Base-by-base conservation (phyloP, 2,329 filamentous ascomycete species). In the Pyricularia pennisetigena region DNA sequence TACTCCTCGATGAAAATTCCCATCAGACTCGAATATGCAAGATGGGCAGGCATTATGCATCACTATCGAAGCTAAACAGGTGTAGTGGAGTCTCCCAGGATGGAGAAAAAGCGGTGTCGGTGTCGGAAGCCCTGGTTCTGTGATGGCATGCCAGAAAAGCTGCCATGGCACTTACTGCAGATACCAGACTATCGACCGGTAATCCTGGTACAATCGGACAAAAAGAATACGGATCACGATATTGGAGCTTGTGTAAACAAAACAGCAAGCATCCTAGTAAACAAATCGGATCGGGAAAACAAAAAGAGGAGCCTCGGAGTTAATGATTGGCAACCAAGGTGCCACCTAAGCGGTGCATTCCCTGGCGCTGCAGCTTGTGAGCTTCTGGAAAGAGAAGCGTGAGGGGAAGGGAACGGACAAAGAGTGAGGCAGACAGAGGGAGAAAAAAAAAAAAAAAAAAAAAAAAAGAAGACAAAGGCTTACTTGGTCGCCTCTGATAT, bases 401-500 rank as follows among this genome's bases (percentile, higher is more conserved):
- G 57, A 61, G n/a, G 24, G 24, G 24, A 59, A 59, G 54, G n/a
- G 24, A 5, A 62, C 12, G 12, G 9, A 7, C 10, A 62, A 62
- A 29, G 26, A 14, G 5, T 20, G 3, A 28, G 4, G 41, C 2
- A 10, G 32, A 35, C 2, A 24, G 12, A 57, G 49, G n/a, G 49
- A 20, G 16, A 57, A 57, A 57, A 24, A 57, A 61, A 26, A 26
- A 26, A 16, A 16, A 10, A 20, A 62, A 28, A 28, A 14, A 26
- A 14, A 61, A 61, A 62, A 62, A 14, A 20, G 29, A 28, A 6
- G n/a, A 8, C 24, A 62, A 62, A 62, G 26, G 24, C 24, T 28
- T 61, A 61, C 57, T 61, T 61, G 57, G 59, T 62, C 59, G 24
- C 24, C 59, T 62, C 59, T 62, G 59, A 62, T 62, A 62, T 62